phyloP scores from a whole-genome alignment of 768 basidiomycete genomes.

The Lactifluus piperatus region DNA sequence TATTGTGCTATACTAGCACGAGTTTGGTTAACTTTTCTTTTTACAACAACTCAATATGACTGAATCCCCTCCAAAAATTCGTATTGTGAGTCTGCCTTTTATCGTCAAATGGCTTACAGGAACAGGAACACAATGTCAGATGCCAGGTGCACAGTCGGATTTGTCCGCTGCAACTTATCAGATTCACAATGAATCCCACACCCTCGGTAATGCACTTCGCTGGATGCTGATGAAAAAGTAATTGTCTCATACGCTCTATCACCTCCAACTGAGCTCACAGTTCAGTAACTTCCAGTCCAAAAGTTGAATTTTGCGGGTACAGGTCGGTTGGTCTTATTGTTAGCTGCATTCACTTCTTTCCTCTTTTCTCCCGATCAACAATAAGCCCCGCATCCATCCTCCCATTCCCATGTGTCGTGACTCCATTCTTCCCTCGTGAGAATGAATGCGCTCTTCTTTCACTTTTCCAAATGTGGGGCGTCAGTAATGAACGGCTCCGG shows the following conservation, averaged over 20 bases:
- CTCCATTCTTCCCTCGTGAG: neutral
- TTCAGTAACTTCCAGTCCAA: conserved; percentile 50
- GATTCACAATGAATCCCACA: conserved; percentile 90
- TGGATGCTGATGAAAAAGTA: conserved; percentile 99
- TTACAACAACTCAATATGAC: conserved; percentile 6
- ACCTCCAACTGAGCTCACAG: neutral
- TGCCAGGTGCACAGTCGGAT: conserved; percentile 75
- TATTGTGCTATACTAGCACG: neutral
- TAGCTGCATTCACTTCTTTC: neutral
- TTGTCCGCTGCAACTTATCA: conserved; percentile 87
- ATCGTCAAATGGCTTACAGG: neutral
- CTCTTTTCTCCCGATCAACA: neutral
- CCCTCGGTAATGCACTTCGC: conserved; percentile 86
- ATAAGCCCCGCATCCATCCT: neutral
- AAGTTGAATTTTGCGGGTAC: conserved; percentile 98
- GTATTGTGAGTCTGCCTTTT: conserved; percentile 12
- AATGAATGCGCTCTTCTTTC: neutral
- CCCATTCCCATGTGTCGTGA: conserved; percentile 2
- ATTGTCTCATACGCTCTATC: neutral
- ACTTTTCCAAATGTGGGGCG: neutral
- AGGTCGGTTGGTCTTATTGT: conserved; percentile 49
- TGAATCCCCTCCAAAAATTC: conserved; percentile 11
- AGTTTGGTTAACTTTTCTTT: neutral
- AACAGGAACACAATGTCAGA: conserved; percentile 38
- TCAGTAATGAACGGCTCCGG: neutral